These are phyloP conservation scores for Exophiala bonariae DNA, from an alignment of 2,329 filamentous ascomycete species.

Conservation along the genomic window DNA sequence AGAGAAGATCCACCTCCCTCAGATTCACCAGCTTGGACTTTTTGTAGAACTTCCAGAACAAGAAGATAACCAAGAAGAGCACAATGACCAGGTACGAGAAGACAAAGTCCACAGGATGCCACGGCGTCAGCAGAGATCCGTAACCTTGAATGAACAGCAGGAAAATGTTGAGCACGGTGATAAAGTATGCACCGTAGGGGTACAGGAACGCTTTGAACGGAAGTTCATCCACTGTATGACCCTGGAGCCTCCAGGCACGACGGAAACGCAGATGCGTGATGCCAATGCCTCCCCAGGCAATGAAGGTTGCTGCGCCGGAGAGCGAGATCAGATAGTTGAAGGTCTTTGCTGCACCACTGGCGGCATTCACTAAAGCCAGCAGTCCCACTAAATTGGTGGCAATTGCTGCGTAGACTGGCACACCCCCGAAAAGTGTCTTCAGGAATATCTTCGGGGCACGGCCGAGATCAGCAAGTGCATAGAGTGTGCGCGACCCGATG, in stretches of 20 bases:
- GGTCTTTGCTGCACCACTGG: constrained; percentile 33
- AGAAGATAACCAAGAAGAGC: constrained; percentile 29
- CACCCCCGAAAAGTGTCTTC: constrained; percentile 51
- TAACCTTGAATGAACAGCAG: constrained; percentile 70
- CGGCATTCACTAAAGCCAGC: constrained; percentile 38
- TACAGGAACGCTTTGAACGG: constrained; percentile 38
- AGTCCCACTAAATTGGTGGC: constrained; percentile 50
- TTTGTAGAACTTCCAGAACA: constrained; percentile 43
- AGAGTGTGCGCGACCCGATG: constrained; percentile 53
- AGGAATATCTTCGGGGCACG: constrained; percentile 55
- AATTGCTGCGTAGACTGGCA: constrained; percentile 60
- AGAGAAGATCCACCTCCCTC: too few species aligned
- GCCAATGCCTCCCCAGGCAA: constrained; percentile 52
- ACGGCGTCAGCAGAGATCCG: constrained; percentile 15
- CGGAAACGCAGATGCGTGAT: constrained; percentile 49
- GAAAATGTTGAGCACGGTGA: constrained; percentile 61
- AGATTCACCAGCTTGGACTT: constrained; percentile 4
- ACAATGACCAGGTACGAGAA: constrained; percentile 10
- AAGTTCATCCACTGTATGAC: constrained; percentile 34
- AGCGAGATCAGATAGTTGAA: constrained; percentile 52
- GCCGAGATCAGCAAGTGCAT: constrained; percentile 47
- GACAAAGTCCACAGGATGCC: constrained; percentile 5
- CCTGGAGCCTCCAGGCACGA: constrained; percentile 41
- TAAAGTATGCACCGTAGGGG: constrained; percentile 6
- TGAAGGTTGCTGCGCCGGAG: constrained; percentile 47